Conservation (phyloP, 2,329 filamentous ascomycete species). For the Fusarium devonianum region DNA sequence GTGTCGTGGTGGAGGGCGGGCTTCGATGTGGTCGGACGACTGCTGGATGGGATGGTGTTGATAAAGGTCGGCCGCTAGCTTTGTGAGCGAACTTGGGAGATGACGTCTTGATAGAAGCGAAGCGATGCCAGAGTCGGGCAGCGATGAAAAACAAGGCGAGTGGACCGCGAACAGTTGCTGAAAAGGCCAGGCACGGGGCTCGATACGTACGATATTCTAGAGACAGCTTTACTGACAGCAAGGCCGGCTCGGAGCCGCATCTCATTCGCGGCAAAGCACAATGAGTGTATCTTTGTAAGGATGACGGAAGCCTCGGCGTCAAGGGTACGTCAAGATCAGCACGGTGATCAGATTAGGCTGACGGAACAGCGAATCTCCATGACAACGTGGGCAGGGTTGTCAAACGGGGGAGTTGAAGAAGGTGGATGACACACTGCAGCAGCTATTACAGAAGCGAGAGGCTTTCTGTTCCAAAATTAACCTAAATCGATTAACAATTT, state of each 20-base stretch:
- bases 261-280: constrained; percentile 19
- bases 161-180: background rate
- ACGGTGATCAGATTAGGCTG: constrained; percentile 24
- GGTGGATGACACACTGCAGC: constrained; percentile 15
- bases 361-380: constrained; percentile 10
- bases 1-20: constrained; percentile 23
- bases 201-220: background rate
- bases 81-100: constrained; percentile 9
- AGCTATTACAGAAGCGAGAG: too few relatives aligned
- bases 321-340: constrained; percentile 23
- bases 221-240: constrained; percentile 6
- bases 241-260: constrained; percentile 7
- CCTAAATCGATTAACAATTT: constrained; percentile 24
- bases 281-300: constrained; percentile 1
- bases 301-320: constrained; percentile 26
- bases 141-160: background rate
- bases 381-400: constrained; percentile 21
- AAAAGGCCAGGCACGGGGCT: background rate
- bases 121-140: background rate
- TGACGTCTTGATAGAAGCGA: constrained; percentile 14
- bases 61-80: constrained; percentile 11
- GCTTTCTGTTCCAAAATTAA: constrained; percentile 43
- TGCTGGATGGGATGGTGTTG: constrained; percentile 14
- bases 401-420: constrained; percentile 15
- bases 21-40: constrained; percentile 6